Conservation (phyloP, 2,329 filamentous ascomycete species). For the Colletotrichum spinosum region DNA sequence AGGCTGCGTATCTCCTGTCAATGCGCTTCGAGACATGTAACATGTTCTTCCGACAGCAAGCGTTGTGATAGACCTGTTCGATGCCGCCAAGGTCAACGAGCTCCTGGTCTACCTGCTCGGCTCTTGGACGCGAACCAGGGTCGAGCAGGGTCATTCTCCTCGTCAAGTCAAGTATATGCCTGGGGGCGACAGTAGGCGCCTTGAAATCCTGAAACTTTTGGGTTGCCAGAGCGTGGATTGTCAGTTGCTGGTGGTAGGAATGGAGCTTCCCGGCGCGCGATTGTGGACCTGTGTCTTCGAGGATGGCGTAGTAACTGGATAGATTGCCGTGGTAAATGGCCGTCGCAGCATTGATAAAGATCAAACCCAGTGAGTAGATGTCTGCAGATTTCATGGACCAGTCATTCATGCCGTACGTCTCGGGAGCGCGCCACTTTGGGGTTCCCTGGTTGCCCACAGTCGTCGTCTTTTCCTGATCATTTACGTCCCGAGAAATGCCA, state of each 20-base stretch:
- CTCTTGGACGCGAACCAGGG: constrained; percentile 47
- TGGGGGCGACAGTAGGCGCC: constrained; percentile 53
- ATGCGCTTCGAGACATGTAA: constrained; percentile 51
- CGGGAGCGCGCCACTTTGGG: constrained; percentile 58
- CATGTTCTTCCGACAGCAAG: constrained; percentile 54
- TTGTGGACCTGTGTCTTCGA: constrained; percentile 45
- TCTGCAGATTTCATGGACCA: constrained; percentile 61
- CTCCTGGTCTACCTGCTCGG: constrained; percentile 52
- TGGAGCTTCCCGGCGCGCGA: constrained; percentile 50
- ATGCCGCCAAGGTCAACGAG: constrained; percentile 59
- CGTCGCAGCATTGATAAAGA: constrained; percentile 58
- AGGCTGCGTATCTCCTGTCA: constrained; percentile 48
- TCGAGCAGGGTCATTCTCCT: constrained; percentile 49
- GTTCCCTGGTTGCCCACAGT: constrained; percentile 56
- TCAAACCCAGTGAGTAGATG: constrained; percentile 60
- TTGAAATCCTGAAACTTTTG: constrained; percentile 51
- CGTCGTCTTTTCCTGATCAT: constrained; percentile 56
- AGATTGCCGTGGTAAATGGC: constrained; percentile 55
- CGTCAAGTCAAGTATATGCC: constrained; percentile 53
- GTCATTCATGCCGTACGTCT: constrained; percentile 51
- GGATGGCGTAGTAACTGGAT: constrained; percentile 49
- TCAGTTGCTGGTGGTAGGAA: constrained; percentile 48
- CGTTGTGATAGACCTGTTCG: constrained; percentile 59
- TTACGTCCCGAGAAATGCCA: constrained; percentile 60
- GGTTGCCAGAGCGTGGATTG: constrained; percentile 49